Conservation (phyloP, 2,329 filamentous ascomycete species). For the Hypomyces rosellus region DNA sequence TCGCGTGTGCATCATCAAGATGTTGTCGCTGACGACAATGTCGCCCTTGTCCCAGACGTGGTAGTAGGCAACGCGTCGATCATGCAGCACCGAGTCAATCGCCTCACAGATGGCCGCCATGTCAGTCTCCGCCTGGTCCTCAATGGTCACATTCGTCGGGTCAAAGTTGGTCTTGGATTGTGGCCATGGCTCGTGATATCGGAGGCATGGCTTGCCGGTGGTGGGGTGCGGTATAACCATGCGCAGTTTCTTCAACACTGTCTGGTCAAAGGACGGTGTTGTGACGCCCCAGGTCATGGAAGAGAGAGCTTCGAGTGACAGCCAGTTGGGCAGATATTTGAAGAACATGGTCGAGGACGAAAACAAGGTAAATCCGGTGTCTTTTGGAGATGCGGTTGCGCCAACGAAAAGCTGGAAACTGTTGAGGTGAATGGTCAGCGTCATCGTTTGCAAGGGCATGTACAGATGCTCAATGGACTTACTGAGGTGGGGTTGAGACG, state of each 20-base stretch:
- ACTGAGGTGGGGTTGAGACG: constrained; percentile 38
- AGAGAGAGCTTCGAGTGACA: constrained; percentile 31
- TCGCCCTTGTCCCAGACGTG: constrained; percentile 51
- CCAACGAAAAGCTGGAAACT: constrained; percentile 49
- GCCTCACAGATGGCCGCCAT: constrained; percentile 30
- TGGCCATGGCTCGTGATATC: constrained; percentile 51
- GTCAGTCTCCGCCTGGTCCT: constrained; percentile 26
- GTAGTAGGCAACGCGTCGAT: constrained; percentile 43
- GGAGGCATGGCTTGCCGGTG: constrained; percentile 41
- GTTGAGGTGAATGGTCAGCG: neutral
- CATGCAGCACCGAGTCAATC: constrained; percentile 39
- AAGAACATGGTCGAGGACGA: constrained; percentile 45
- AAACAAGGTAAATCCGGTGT: constrained; percentile 50
- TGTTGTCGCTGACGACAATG: constrained; percentile 47
- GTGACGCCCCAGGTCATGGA: constrained; percentile 42
- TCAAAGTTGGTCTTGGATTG: constrained; percentile 45
- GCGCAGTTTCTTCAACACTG: constrained; percentile 36
- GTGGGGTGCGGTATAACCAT: constrained; percentile 40
- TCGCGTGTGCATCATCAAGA: constrained; percentile 42
- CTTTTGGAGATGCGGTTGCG: constrained; percentile 38
- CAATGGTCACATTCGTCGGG: constrained; percentile 37
- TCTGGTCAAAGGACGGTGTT: constrained; percentile 41
- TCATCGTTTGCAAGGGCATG: neutral
- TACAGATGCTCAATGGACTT: constrained; percentile 13
- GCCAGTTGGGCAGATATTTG: constrained; percentile 34